Conservation (phyloP, 768 basidiomycete species). For the Leccinum truebloodii region DNA sequence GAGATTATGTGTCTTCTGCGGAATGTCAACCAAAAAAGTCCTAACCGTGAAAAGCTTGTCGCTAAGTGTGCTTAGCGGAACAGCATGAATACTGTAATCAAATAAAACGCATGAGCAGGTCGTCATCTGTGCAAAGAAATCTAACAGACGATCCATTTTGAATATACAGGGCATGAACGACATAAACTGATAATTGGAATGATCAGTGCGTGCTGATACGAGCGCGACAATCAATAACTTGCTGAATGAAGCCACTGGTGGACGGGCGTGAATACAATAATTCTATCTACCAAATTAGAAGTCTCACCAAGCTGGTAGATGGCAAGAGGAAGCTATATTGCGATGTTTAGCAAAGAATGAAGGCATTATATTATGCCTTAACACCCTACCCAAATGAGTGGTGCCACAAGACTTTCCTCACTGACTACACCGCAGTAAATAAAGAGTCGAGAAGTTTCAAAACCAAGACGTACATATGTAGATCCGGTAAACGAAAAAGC, state of each 20-base stretch:
- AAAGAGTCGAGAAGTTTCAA: not conserved
- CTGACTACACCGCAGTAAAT: constrained; percentile 3
- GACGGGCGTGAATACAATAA: not conserved
- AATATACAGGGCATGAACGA: not conserved
- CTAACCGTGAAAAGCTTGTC: not conserved
- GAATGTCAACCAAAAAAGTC: not conserved
- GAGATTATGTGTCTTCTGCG: not conserved
- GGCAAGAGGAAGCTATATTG: constrained; percentile 2
- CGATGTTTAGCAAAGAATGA: not conserved
- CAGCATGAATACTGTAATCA: not conserved
- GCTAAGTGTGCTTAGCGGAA: not conserved
- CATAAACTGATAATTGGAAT: not conserved
- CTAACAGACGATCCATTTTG: not conserved
- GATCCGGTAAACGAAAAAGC: constrained; percentile 11
- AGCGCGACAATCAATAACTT: not conserved
- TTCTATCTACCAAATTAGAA: not conserved
- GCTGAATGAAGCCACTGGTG: not conserved
- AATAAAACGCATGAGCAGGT: not conserved
- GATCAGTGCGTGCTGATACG: not conserved
- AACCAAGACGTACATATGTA: constrained; percentile 2
- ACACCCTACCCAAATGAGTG: constrained; percentile 6
- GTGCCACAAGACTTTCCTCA: not conserved
- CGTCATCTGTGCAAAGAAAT: not conserved
- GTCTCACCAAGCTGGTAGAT: constrained; percentile 3
- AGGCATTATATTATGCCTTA: too few species aligned